phyloP scores from a whole-genome alignment of 177 flowering plant species.

The Vitis hybrid region DNA sequence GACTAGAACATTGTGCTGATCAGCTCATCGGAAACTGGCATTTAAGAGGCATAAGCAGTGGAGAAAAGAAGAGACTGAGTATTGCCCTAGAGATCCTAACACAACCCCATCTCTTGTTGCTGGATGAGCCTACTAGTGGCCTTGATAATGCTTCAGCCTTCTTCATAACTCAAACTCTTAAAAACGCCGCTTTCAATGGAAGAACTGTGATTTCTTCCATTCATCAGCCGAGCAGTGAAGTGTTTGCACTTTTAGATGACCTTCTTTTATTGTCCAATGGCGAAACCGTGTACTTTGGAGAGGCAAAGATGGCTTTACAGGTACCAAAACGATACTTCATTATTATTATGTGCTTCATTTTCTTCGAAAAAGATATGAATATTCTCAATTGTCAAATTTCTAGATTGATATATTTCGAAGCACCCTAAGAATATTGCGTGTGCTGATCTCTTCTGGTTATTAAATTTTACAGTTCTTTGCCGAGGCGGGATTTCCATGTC shows the following conservation, averaged over 20 bases:
- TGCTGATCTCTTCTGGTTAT: not conserved
- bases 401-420: no score
- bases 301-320: slow-evolving; percentile 13
- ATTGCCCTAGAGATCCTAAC: slow-evolving; percentile 24
- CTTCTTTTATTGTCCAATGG: slow-evolving; percentile 20
- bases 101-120: slow-evolving; percentile 14
- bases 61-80: slow-evolving; percentile 30
- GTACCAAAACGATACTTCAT: not conserved
- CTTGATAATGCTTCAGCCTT: slow-evolving; percentile 29
- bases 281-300: slow-evolving; percentile 9
- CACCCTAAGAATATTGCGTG: not conserved
- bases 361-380: no score
- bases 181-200: not conserved
- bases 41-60: slow-evolving; percentile 21
- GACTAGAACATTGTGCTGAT: slow-evolving; percentile 18
- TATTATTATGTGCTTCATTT: no score
- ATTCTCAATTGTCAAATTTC: no score
- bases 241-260: slow-evolving; percentile 22
- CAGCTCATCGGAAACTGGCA: slow-evolving; percentile 17
- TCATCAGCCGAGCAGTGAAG: slow-evolving; percentile 12
- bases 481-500: not conserved
- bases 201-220: slow-evolving; percentile 7
- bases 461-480: not conserved
- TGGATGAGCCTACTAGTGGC: slow-evolving; percentile 24
- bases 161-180: slow-evolving; percentile 12